Conservation (phyloP, 2,329 filamentous ascomycete genomes). For the Amesomyces nigricolor region DNA sequence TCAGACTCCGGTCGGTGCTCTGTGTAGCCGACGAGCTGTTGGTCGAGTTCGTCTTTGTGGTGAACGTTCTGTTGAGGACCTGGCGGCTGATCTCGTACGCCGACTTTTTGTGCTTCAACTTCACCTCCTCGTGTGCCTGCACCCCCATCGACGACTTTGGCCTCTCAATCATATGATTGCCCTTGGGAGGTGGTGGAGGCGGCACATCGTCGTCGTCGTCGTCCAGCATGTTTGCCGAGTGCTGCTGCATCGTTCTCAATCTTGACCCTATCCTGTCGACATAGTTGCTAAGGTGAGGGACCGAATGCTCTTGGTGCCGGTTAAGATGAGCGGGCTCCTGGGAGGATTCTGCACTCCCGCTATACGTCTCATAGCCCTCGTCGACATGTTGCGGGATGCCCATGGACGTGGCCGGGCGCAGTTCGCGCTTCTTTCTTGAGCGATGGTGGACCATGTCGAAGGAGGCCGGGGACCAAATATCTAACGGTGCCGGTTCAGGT, state of each 20-base stretch:
- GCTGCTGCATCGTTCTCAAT: conserved; percentile 64
- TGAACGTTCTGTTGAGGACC: conserved; percentile 71
- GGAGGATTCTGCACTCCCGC: conserved; percentile 48
- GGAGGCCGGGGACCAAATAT: conserved; percentile 87
- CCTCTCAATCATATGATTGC: conserved; percentile 42
- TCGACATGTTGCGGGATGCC: conserved; percentile 57
- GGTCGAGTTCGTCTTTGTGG: conserved; percentile 80
- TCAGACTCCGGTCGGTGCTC: conserved; percentile 76
- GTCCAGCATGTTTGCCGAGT: conserved; percentile 45
- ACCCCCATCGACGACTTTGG: conserved; percentile 55
- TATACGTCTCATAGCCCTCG: conserved; percentile 54
- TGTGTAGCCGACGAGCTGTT: conserved; percentile 67
- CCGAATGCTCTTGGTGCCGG: conserved; percentile 41
- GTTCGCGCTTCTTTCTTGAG: conserved; percentile 33
- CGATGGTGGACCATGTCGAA: conserved; percentile 56
- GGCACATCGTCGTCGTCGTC: conserved; percentile 48
- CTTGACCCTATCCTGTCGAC: conserved; percentile 88
- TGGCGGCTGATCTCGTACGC: conserved; percentile 70
- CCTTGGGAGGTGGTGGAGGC: conserved; percentile 55
- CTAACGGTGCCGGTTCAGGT: conserved; percentile 40
- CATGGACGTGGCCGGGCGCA: conserved; percentile 66
- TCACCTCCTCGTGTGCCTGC: conserved; percentile 37
- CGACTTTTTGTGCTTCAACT: conserved; percentile 62
- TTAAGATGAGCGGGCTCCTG: conserved; percentile 41
- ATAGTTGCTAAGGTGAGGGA: conserved; percentile 75